A percentile compares a stretch with the other conserved stretches of the same genome.
These are phyloP conservation scores for Scenedesmus sp. DNA, from an alignment of 163 green algal species.

Conservation along the genomic window DNA sequence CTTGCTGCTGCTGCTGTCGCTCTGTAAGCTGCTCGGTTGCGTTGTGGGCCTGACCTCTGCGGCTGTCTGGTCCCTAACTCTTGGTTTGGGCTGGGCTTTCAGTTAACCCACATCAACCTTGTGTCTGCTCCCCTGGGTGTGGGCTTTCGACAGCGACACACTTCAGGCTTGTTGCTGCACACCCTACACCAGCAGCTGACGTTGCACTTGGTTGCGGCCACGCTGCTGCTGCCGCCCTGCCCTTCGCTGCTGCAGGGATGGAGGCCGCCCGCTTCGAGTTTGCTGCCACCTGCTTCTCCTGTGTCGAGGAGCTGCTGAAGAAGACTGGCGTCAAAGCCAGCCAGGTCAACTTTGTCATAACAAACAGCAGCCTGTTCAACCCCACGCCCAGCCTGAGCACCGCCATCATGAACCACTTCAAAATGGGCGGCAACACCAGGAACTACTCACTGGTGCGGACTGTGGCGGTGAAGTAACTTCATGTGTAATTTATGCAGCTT, in stretches of 20 bases:
- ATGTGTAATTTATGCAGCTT: background rate
- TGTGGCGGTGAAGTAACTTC: too few relatives aligned
- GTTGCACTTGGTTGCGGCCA: background rate
- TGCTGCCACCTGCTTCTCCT: constrained; percentile 75
- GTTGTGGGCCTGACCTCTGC: too few relatives aligned
- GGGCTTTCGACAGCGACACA: too few relatives aligned
- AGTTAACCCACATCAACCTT: too few relatives aligned
- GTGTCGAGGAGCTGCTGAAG: constrained; percentile 78
- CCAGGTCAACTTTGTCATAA: constrained; percentile 93
- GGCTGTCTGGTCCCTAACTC: too few relatives aligned
- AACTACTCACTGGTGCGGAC: constrained; percentile 88
- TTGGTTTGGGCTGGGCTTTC: too few relatives aligned
- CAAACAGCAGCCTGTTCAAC: constrained; percentile 99
- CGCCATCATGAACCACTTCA: constrained; percentile 95
- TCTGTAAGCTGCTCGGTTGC: too few relatives aligned
- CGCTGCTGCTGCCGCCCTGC: background rate
- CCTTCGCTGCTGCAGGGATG: constrained; percentile 65
- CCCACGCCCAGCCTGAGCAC: constrained; percentile 94
- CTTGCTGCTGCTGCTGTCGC: too few relatives aligned
- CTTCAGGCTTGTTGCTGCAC: too few relatives aligned
- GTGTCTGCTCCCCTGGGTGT: too few relatives aligned
- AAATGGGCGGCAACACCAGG: constrained; percentile 92
- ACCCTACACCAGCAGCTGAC: too few relatives aligned
- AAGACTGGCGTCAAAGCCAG: constrained; percentile 71
- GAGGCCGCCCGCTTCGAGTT: constrained; percentile 82